Base-by-base conservation (phyloP, 1,139 yeast genomes). In the Wickerhamiella infanticola region DNA sequence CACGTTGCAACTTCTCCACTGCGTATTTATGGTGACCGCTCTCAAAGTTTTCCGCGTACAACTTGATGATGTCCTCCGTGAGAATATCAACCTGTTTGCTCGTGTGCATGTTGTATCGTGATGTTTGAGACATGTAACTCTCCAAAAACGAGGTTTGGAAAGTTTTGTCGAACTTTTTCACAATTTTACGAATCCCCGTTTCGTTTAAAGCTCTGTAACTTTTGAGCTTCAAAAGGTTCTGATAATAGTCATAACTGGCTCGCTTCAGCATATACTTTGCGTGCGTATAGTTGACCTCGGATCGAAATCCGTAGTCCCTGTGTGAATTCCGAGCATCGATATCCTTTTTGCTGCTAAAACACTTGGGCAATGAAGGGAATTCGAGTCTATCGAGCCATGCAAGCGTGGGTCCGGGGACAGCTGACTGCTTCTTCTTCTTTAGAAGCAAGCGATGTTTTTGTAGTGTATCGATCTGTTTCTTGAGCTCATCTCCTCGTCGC, bases 121-220 rank as follows among this genome's bases (percentile, higher is more conserved):
- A 68, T 9, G 83, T 72, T 49, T 72, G 74, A 26, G 69, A 70
- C 79, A 84, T 73, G 58, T 79, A 86, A 2, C 60, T 55, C 1
- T 66, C 63, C 29, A 79, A 68, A 23, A 77, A 64, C 1, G 66
- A 55, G 3, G 77, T 69, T 18, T 66, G 62, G 18, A 81, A 71
- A 3, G 80, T 69, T 57, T 90, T 90, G 63, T 90, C 98, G 59
- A 75, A 86, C 62, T 90, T 90, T 58, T 90, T 90, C 47, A 86
- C 71, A 58, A 90, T 79, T 57, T 90, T 90, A 48, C 95, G 73
- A 56, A 88, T 77, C 0, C 94, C 98, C 0, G 95, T 86, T 36
- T 86, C 71, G 62, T 90, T 90, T 54, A 88, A 63, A 40, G 79
- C 70, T 51, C 84, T 72, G 60, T 78, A 90, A 1, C 93, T 81